These are phyloP conservation scores for Achlya hypogyna DNA, from an alignment of 352 stramenopile genomes.

Conservation along the genomic window DNA sequence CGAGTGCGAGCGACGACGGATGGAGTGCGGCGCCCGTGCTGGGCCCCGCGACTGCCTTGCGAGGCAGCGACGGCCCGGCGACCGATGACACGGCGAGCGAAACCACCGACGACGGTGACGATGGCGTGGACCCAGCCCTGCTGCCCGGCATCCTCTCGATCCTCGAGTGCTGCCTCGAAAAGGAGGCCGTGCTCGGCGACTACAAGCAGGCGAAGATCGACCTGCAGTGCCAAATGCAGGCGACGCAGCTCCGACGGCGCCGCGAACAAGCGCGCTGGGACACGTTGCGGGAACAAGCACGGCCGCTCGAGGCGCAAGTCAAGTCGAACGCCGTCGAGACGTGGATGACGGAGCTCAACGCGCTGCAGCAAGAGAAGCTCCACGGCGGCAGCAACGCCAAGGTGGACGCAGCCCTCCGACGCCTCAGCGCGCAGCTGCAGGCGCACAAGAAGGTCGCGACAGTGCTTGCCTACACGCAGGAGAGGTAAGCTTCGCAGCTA, in stretches of 20 bases:
- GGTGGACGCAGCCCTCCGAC: background rate
- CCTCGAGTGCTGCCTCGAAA: conserved; percentile 3
- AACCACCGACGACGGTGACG: conserved; percentile 7
- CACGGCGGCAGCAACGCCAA: background rate
- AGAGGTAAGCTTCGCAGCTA: background rate
- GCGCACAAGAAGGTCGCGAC: conserved; percentile 4
- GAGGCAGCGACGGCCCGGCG: background rate
- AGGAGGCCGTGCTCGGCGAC: conserved; percentile 22
- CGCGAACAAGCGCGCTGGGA: conserved; percentile 9
- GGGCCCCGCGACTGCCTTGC: background rate
- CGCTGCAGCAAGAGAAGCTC: conserved; percentile 17
- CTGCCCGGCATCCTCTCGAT: conserved; percentile 5
- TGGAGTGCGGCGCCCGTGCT: background rate
- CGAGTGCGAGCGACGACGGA: background rate
- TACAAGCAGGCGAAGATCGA: background rate
- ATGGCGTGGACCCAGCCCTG: background rate
- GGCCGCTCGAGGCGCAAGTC: conserved; percentile 2
- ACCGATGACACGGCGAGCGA: background rate
- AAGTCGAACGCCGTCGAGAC: conserved; percentile 2
- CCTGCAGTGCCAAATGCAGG: background rate
- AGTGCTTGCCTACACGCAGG: conserved; percentile 6
- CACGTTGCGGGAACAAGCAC: conserved; percentile 2
- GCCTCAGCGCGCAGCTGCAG: background rate
- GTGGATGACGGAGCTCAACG: conserved; percentile 4
- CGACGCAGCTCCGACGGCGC: conserved; percentile 1